Base-by-base conservation (phyloP, 2,329 filamentous ascomycete genomes). In the Calonectria fujianensis region DNA sequence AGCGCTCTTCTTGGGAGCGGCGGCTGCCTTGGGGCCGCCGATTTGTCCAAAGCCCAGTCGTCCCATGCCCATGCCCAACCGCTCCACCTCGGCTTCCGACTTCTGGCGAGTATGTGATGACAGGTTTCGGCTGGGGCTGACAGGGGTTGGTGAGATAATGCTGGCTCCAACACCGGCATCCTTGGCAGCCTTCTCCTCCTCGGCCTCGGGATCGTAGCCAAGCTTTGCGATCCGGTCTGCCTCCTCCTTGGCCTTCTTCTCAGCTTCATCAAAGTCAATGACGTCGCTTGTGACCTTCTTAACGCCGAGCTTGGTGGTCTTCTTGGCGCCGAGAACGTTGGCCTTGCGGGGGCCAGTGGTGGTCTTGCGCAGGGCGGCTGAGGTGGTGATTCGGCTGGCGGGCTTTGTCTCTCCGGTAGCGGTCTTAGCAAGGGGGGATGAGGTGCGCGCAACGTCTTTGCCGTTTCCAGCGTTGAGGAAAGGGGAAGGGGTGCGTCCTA, bases 231-330 rank as follows among this genome's bases (percentile, higher is more conserved):
- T 97, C 79, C 97, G 93, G 85, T 98, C 97, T 3, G 96, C 97
- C 86, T 99, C 97, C 86, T 98, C 97, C 85, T 96, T 98, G 54
- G 97, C 97, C 87, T 97, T 98, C 86, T 95, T 95, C 89, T 99
- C 97, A 4, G 96, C 97, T 85, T 96, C 97, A 78, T 99, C 97
- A 82, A 99, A 99, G 87, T 99, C 96, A 76, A 99, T 96, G 16
- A 93, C 87, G 78, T 96, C 94, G 59, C 89, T 90, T 4, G 90
- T 91, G 41, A 98, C 91, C 89, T 98, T 98, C 91, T 98, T 98
- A 35, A 93, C 96, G 45, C 96, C 97, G 14, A 98, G 90, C 88
- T 97, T 98, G 57, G 89, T 89, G 9, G 89, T 90, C 88, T 96
- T 97, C 89, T 96, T 97, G 39, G 94, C 94, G 74, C 94, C 94